A percentile compares a stretch with the other conserved stretches of the same genome.
These are phyloP conservation scores for Cytidiella melzeri DNA, from an alignment of 768 basidiomycete genomes.

Conservation along the genomic window DNA sequence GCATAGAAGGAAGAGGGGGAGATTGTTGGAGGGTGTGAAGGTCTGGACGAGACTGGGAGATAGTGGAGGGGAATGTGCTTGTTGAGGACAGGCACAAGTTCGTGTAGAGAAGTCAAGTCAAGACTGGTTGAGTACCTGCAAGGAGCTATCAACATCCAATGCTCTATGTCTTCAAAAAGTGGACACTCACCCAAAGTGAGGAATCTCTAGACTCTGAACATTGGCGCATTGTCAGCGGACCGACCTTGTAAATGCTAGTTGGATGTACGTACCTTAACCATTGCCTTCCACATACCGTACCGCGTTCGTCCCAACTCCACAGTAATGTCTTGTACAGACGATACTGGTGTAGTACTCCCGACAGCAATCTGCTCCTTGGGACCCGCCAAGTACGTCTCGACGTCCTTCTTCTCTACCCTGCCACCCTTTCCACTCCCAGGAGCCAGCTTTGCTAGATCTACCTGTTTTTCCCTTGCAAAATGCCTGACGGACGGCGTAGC, in stretches of 20 bases:
- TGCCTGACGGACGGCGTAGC: slow-evolving; percentile 77
- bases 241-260: too few relatives aligned
- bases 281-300: slow-evolving; percentile 85
- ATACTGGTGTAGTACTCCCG: slow-evolving; percentile 5
- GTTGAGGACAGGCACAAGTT: slow-evolving; percentile 58
- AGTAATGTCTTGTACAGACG: slow-evolving; percentile 39
- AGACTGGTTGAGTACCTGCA: slow-evolving; percentile 66
- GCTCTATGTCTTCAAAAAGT: background rate
- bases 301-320: slow-evolving; percentile 74
- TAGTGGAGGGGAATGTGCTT: slow-evolving; percentile 60
- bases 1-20: slow-evolving; percentile 37
- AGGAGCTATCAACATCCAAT: slow-evolving; percentile 5
- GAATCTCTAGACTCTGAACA: slow-evolving; percentile 77
- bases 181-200: slow-evolving; percentile 65
- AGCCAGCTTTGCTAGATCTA: slow-evolving; percentile 51
- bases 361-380: slow-evolving; percentile 6
- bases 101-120: slow-evolving; percentile 66
- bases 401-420: slow-evolving; percentile 67
- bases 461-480: slow-evolving; percentile 57
- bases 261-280: slow-evolving; percentile 70
- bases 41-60: slow-evolving; percentile 35
- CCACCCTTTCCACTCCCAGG: slow-evolving; percentile 73
- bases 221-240: too few relatives aligned
- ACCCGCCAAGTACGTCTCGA: slow-evolving; percentile 52
- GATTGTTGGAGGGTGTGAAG: slow-evolving; percentile 28